Evolutionary conservation across 768 basidiomycete genomes (phyloP).

Genomic region (Lentinus tigrinus): DNA sequence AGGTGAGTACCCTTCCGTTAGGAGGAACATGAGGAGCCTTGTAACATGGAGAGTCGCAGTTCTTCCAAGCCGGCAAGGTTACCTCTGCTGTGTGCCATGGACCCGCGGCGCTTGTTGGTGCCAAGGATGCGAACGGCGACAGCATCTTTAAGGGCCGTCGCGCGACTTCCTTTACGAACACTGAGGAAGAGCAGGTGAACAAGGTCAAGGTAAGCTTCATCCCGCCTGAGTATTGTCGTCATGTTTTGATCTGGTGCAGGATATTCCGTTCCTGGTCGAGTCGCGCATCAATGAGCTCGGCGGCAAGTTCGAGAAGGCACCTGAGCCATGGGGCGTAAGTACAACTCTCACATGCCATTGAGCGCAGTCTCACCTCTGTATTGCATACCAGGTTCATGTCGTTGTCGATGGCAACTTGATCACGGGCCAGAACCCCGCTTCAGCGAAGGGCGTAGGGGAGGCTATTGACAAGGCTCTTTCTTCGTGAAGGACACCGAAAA

Average conservation of each 20-base stretch:
- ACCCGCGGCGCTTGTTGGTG: constrained; percentile 65
- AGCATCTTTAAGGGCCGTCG: constrained; percentile 62
- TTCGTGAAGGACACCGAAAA: neutral
- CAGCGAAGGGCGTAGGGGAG: constrained; percentile 54
- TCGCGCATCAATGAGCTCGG: constrained; percentile 60
- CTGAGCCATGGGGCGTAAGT: constrained; percentile 56
- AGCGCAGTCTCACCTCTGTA: neutral
- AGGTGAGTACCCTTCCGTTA: constrained; percentile 35
- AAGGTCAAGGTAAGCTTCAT: constrained; percentile 41
- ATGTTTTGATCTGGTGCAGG: constrained; percentile 28
- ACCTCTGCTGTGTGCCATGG: constrained; percentile 80
- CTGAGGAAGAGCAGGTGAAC: constrained; percentile 54
- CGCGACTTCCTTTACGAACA: constrained; percentile 70
- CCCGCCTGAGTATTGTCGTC: neutral
- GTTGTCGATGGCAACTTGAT: constrained; percentile 58
- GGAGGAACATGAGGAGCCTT: neutral
- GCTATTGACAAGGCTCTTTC: constrained; percentile 52
- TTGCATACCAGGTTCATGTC: constrained; percentile 38
- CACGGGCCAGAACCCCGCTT: constrained; percentile 77
- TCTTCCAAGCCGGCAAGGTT: constrained; percentile 66
- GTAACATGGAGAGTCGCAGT: constrained; percentile 36
- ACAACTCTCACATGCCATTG: neutral
- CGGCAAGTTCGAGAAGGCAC: constrained; percentile 62
- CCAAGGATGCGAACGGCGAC: constrained; percentile 51
- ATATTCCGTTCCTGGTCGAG: constrained; percentile 74